Percentiles rank a stretch among this genome's conserved stretches.
These are phyloP conservation scores for Mycena rosella DNA, from an alignment of 768 basidiomycete genomes.

Conservation along the genomic window DNA sequence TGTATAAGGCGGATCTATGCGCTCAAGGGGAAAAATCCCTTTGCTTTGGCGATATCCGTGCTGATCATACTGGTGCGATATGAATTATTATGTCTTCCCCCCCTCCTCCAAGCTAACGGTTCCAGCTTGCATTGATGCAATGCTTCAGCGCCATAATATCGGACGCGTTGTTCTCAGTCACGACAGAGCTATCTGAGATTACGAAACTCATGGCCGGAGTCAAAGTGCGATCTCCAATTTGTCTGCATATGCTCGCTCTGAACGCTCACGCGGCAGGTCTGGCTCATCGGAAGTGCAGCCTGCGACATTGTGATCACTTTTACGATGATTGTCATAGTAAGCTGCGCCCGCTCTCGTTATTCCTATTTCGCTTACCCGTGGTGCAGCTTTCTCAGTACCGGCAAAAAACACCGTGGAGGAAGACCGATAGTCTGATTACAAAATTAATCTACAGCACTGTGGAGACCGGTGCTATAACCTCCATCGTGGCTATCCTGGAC, in stretches of 20 bases:
- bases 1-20: conserved; percentile 19
- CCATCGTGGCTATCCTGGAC: conserved; percentile 13
- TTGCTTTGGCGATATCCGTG: neutral
- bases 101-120: neutral
- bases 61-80: neutral
- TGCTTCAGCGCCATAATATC: conserved; percentile 2
- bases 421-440: conserved; percentile 18
- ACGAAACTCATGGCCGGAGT: conserved; percentile 7
- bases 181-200: neutral
- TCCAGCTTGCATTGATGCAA: conserved; percentile 29
- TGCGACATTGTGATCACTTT: conserved; percentile 19
- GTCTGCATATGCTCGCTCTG: too few species aligned
- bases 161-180: conserved; percentile 8
- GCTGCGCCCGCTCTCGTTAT: neutral
- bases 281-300: conserved; percentile 32
- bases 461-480: conserved; percentile 26
- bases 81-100: too few species aligned
- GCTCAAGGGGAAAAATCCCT: conserved; percentile 13
- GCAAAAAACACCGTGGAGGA: neutral
- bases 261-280: conserved; percentile 10
- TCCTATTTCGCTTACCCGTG: neutral
- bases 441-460: conserved; percentile 25
- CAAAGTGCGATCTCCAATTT: conserved; percentile 1
- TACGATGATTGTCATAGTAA: conserved; percentile 22
- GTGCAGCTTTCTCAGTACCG: conserved; percentile 14